phyloP scores from a whole-genome alignment of 2,329 filamentous ascomycete genomes.

The Beauveria sp. region DNA sequence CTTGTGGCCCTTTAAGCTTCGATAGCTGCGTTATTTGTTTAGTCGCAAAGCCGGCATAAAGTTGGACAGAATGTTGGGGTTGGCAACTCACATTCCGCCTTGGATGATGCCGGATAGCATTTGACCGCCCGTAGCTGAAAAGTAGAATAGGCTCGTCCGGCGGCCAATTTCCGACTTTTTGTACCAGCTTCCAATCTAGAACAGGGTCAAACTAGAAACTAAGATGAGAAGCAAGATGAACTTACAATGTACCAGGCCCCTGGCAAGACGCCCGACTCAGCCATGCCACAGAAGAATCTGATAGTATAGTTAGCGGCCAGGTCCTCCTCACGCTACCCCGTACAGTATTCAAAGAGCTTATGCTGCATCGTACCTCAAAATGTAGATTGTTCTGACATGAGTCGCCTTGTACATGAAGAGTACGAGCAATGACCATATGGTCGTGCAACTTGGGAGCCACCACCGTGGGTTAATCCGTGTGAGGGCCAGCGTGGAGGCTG shows the following conservation, averaged over 20 bases:
- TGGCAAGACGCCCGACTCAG: not conserved
- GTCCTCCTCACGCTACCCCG: not conserved
- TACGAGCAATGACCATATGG: slow-evolving; percentile 31
- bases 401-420: slow-evolving; percentile 31
- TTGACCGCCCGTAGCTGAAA: slow-evolving; percentile 41
- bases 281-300: not conserved
- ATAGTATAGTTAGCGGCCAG: not conserved
- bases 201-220: not conserved
- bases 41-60: not conserved
- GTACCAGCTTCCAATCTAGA: slow-evolving; percentile 47
- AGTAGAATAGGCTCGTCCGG: slow-evolving; percentile 48
- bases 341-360: not conserved
- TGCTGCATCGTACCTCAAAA: slow-evolving; percentile 21
- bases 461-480: slow-evolving; percentile 34
- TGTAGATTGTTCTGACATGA: slow-evolving; percentile 31
- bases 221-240: not conserved
- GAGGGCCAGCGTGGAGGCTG: slow-evolving; percentile 35
- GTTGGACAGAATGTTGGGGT: not conserved
- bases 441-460: slow-evolving; percentile 31
- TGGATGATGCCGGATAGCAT: slow-evolving; percentile 30
- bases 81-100: slow-evolving; percentile 19
- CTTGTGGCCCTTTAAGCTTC: slow-evolving; percentile 24
- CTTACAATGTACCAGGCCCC: not conserved
- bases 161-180: slow-evolving; percentile 48
- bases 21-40: slow-evolving; percentile 7